phyloP scores from a whole-genome alignment of 768 basidiomycete genomes.

The Auricularia cornea region DNA sequence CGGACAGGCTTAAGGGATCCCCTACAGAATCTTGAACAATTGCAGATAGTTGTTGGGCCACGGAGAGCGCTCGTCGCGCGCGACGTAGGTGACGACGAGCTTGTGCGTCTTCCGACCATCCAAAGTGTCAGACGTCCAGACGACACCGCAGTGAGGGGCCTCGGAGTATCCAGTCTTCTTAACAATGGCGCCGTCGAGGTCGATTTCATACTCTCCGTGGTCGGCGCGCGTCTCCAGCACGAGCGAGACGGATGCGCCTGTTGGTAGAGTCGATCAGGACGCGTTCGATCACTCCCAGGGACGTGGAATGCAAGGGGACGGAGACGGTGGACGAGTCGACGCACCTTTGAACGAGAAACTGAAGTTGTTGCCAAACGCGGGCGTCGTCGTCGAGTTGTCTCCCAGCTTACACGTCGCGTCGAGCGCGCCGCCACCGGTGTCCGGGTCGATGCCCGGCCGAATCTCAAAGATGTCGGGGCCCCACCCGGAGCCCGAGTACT shows the following conservation, averaged over 20 bases:
- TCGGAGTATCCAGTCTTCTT: neutral
- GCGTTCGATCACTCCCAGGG: neutral
- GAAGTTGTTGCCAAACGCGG: neutral
- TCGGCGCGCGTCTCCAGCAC: neutral
- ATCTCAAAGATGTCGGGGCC: neutral
- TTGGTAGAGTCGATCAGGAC: neutral
- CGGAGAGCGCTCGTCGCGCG: neutral
- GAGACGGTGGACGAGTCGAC: neutral
- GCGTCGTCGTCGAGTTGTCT: neutral
- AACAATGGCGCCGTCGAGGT: neutral
- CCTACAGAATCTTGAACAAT: neutral
- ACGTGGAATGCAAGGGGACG: neutral
- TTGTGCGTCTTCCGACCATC: neutral
- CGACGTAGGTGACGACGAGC: neutral
- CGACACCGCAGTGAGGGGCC: neutral
- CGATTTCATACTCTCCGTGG: neutral
- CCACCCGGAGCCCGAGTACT: neutral
- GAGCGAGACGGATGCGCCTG: neutral
- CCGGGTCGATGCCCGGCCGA: neutral
- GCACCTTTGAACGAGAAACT: neutral
- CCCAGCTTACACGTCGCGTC: neutral
- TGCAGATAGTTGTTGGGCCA: neutral
- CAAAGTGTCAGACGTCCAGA: neutral
- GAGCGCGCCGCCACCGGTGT: neutral
- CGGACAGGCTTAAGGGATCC: neutral